Base-by-base conservation (phyloP, 306 rosid genomes). In the Quercus suber region DNA sequence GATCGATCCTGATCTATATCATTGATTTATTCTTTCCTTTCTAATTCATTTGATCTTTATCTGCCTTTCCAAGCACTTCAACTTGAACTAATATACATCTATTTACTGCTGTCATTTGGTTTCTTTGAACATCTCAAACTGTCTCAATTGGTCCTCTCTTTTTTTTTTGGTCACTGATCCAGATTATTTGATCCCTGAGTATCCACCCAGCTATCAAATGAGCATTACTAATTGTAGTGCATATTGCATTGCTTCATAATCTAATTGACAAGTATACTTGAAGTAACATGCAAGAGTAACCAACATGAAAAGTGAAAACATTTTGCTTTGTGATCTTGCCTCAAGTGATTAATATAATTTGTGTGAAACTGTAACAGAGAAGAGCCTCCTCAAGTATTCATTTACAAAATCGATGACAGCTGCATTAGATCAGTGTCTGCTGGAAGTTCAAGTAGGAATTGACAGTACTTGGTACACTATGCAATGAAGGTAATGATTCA, bases 361-460 rank as follows among this genome's bases (percentile, higher is more conserved):
- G 7, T 70, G 25, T 28, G 30, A 27, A 27, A 23, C 25, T 71
- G 45, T 65, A 67, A 78, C 81, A 92, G 99, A 78, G 97, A 85
- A 77, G 89, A 84, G 81, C 87, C 78, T 69, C 96, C 97, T 75
- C 90, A 75, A 76, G 69, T 95, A 73, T 91, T 91, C 86, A 73
- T 92, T 65, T 92, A 91, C 73, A 84, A 78, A 30, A 33, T 85
- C 71, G 87, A 83, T 60, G 31, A 73, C 75, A 69, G 77, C 79
- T 67, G 67, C 58, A 10, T 55, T 7, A 76, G 67, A 84, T 80
- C 94, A 60, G 52, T 19, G 71, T 82, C 90, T 75, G 79, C 85
- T 53, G 91, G 84, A 81, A 85, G 88, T 85, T 87, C 82, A 9
- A 51, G 84, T 74, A 55, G 78, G 52, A 83, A 82, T 23, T 92